Base-by-base conservation (phyloP, 306 rosid species). In the Psophocarpus tetragonolobus region DNA sequence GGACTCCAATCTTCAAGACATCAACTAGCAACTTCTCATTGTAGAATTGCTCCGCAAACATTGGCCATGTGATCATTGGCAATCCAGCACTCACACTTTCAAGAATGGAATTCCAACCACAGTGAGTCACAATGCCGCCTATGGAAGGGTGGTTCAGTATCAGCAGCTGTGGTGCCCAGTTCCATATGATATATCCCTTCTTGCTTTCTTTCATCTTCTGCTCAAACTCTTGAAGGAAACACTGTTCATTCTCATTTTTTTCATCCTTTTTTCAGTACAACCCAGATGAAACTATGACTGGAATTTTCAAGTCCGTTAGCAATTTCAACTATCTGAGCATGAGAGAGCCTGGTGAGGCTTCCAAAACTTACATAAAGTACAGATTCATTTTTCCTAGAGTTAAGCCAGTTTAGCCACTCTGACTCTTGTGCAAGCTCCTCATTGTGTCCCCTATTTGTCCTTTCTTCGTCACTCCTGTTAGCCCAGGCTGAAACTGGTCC, bases 31-130 rank as follows among this genome's bases (percentile, higher is more conserved):
- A 41, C 73, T 26, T 71, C 73, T 79, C 83, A 71, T 79, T 71
- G 73, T 71, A 79, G 47, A 79, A 79, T 12, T 79, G 83, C 42
- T 79, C 83, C 5, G 78, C 66, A 62, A 71, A 79, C 67, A 61
- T 61, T 0, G 83, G 83, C 83, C 83, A 79, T 23, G 83, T 18
- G 4, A 80, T 20, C 83, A 80, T 80, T 39, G 79, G 78, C 38
- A 71, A 48, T 38, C 83, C 58, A 38, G 5, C 26, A 47, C 27
- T 60, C 32, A 79, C 4, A 62, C 82, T 61, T 60, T 78, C 82
- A 20, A 68, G 62, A 5, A 60, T 78, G 1, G 78, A 58, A 27
- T 79, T 71, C 83, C 78, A 71, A n/a, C 83, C 83, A 79, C 83
- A 71, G 18, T 62, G 83, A 61, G 83, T 79, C 57, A 71, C 35